phyloP scores from a whole-genome alignment of 2,329 filamentous ascomycete genomes.

The Cercospora sp. region DNA sequence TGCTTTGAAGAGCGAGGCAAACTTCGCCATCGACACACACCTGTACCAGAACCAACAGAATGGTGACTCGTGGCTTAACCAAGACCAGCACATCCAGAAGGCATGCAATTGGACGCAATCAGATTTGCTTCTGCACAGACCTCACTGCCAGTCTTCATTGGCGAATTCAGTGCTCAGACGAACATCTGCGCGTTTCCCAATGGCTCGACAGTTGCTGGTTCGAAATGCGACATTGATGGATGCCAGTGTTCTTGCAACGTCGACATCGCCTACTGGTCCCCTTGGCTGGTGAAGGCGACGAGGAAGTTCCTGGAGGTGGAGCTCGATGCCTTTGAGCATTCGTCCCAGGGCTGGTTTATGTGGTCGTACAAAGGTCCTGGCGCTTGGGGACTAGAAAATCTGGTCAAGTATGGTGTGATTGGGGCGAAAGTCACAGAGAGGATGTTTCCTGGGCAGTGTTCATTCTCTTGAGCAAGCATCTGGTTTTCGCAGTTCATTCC shows the following conservation, averaged over 20 bases:
- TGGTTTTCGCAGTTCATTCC: not conserved
- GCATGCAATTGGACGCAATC: constrained; percentile 43
- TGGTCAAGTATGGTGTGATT: constrained; percentile 43
- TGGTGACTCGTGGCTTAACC: constrained; percentile 40
- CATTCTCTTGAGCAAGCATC: not conserved
- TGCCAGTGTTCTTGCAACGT: constrained; percentile 45
- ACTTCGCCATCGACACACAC: constrained; percentile 47
- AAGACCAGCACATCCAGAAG: constrained; percentile 43
- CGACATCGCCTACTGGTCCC: constrained; percentile 38
- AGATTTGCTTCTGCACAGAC: constrained; percentile 27
- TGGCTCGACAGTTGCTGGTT: constrained; percentile 40
- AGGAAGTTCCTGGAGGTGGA: constrained; percentile 47
- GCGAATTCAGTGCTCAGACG: constrained; percentile 48
- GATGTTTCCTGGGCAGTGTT: constrained; percentile 33
- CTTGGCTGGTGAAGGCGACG: constrained; percentile 41
- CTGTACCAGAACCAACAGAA: constrained; percentile 48
- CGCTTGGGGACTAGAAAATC: constrained; percentile 46
- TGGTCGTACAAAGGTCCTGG: constrained; percentile 48
- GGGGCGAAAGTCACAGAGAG: constrained; percentile 41
- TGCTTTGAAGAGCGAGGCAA: constrained; percentile 28
- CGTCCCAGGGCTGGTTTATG: constrained; percentile 45
- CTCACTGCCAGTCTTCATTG: constrained; percentile 44
- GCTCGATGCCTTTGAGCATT: constrained; percentile 46
- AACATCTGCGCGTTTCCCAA: constrained; percentile 48
- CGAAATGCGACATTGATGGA: constrained; percentile 36